Conservation (phyloP, 2,329 filamentous ascomycete species). For the Myriosclerotinia duriaeana region DNA sequence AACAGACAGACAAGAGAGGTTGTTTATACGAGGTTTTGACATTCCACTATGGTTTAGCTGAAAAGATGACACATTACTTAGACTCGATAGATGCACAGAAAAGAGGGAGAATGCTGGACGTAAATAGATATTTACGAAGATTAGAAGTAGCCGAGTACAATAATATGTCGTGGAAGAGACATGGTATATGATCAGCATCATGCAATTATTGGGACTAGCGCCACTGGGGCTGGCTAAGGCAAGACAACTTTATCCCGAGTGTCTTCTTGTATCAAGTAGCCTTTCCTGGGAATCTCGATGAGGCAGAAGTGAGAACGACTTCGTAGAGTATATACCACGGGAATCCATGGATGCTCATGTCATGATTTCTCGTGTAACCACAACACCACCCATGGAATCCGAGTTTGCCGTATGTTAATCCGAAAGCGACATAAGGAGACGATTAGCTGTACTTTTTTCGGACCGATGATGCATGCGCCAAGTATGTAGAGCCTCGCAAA, state of each 20-base stretch:
- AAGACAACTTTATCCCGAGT: neutral
- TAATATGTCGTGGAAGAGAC: neutral
- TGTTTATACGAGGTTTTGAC: neutral
- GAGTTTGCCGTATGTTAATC: neutral
- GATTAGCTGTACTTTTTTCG: neutral
- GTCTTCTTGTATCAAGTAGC: neutral
- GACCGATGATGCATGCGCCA: slow-evolving; percentile 18
- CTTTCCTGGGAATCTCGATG: neutral
- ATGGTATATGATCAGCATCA: neutral
- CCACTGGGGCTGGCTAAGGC: neutral
- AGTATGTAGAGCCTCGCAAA: slow-evolving; percentile 9
- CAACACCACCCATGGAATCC: neutral
- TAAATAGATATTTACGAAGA: neutral
- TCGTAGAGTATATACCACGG: neutral
- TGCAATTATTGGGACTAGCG: neutral
- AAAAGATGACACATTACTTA: neutral
- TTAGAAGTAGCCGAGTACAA: neutral
- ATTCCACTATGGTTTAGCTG: neutral
- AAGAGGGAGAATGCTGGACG: neutral
- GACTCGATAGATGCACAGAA: neutral
- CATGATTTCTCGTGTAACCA: neutral
- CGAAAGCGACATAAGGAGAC: neutral
- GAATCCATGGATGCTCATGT: too few relatives aligned
- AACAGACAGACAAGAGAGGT: neutral
- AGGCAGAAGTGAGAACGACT: neutral